These are phyloP conservation scores for Mucor plumbeus DNA, from an alignment of 371 early-diverging fungal species.

Conservation along the genomic window DNA sequence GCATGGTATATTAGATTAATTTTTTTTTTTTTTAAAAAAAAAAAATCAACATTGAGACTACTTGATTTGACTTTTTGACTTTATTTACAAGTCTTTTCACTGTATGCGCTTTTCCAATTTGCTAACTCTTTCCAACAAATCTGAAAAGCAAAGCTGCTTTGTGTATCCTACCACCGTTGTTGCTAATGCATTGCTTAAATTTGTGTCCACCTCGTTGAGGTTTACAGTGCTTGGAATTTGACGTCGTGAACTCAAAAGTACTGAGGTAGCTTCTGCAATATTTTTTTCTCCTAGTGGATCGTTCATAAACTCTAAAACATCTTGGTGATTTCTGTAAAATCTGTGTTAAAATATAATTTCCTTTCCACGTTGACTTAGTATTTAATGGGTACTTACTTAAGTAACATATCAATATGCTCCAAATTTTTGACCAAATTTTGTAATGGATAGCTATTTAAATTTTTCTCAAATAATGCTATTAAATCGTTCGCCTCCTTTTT, in stretches of 20 bases:
- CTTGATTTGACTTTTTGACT: too few relatives aligned
- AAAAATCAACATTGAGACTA: too few relatives aligned
- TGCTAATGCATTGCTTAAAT: not conserved
- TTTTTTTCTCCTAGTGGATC: not conserved
- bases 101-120: not conserved
- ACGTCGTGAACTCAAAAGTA: too few relatives aligned
- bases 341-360: not conserved
- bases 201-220: not conserved
- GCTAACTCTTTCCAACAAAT: not conserved
- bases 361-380: too few relatives aligned
- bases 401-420: not conserved
- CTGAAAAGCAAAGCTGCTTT: not conserved
- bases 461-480: not conserved
- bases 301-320: not conserved
- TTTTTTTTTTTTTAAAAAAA: too few relatives aligned
- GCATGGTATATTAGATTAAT: too few relatives aligned
- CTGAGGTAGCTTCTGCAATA: not conserved
- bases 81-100: too few relatives aligned
- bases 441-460: not conserved
- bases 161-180: conserved; percentile 2
- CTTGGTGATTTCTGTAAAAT: not conserved
- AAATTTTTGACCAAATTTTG: not conserved
- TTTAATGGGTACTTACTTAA: not conserved
- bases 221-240: not conserved
- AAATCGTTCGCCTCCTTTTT: not conserved